A percentile compares a stretch with the other conserved stretches of the same genome.
Conservation (phyloP, 2,329 filamentous ascomycete genomes). For the Microdochium paspali region DNA sequence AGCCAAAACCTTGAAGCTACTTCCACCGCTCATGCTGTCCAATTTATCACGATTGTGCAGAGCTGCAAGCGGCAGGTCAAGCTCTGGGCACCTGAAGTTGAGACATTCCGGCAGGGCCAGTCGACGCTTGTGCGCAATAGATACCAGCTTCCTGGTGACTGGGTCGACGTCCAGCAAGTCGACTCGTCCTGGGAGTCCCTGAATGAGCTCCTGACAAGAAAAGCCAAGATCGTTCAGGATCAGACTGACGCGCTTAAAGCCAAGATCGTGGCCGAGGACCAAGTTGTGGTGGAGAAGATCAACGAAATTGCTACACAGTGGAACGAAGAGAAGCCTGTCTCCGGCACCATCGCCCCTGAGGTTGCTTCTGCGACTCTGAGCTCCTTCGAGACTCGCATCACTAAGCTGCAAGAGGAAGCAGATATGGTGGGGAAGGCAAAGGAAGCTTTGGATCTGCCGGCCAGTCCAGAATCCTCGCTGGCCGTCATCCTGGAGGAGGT, state of each 20-base stretch:
- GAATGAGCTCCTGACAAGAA: slow-evolving; percentile 83
- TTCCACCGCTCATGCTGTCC: slow-evolving; percentile 92
- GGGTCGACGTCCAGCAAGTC: slow-evolving; percentile 93
- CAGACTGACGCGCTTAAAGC: slow-evolving; percentile 91
- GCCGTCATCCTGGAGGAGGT: slow-evolving; percentile 88
- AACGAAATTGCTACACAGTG: slow-evolving; percentile 75
- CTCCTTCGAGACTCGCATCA: slow-evolving; percentile 77
- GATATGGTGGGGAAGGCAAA: slow-evolving; percentile 95
- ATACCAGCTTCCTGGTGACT: slow-evolving; percentile 88
- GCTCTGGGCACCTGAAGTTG: slow-evolving; percentile 90
- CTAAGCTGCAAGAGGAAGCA: slow-evolving; percentile 74
- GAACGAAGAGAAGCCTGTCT: slow-evolving; percentile 95
- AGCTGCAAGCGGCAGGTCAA: slow-evolving; percentile 91
- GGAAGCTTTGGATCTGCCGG: slow-evolving; percentile 85
- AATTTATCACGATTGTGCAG: slow-evolving; percentile 97
- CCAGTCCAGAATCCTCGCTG: slow-evolving; percentile 71
- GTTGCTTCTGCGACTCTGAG: slow-evolving; percentile 75
- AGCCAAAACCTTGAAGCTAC: slow-evolving; percentile 85
- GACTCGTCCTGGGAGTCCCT: slow-evolving; percentile 92
- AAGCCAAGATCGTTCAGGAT: slow-evolving; percentile 91
- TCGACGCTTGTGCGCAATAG: slow-evolving; percentile 84
- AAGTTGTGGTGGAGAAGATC: slow-evolving; percentile 82
- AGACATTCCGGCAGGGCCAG: slow-evolving; percentile 91
- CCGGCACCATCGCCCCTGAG: slow-evolving; percentile 84
- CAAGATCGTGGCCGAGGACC: slow-evolving; percentile 91